Conservation (phyloP, 345 rosid genomes). For the Iberis pinnata region DNA sequence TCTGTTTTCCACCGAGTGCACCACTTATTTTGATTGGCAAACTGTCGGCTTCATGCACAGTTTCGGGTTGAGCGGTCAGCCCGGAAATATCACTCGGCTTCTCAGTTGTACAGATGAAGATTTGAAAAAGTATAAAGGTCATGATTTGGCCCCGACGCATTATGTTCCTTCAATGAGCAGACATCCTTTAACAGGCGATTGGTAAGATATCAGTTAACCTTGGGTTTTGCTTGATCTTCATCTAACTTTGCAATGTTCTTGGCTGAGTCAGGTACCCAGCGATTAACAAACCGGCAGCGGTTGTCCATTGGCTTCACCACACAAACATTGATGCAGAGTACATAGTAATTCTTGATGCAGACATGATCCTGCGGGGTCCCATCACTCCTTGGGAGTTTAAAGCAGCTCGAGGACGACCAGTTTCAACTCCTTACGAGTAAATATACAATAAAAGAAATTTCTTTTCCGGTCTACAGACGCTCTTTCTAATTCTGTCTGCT, state of each 20-base stretch:
- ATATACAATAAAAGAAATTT: conserved; percentile 16
- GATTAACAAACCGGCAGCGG: conserved; percentile 96
- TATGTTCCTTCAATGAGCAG: conserved; percentile 97
- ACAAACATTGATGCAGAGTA: conserved; percentile 77
- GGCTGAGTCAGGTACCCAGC: conserved; percentile 83
- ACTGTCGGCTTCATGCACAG: conserved; percentile 95
- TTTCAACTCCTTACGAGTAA: conserved; percentile 99
- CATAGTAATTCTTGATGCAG: conserved; percentile 94
- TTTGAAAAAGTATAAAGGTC: conserved; percentile 66
- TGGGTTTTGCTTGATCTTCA: neutral
- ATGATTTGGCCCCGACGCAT: conserved; percentile 91
- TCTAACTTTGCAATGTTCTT: conserved; percentile 19
- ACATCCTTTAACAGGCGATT: conserved; percentile 93
- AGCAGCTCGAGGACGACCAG: conserved; percentile 89
- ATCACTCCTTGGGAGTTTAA: conserved; percentile 96
- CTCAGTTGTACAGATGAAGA: conserved; percentile 95
- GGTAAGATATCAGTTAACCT: conserved; percentile 39
- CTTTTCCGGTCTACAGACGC: neutral
- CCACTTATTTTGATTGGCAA: conserved; percentile 94
- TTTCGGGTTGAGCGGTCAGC: conserved; percentile 83
- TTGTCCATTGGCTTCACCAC: conserved; percentile 98
- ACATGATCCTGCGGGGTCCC: conserved; percentile 94
- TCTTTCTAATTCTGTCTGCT: neutral
- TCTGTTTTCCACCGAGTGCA: conserved; percentile 89
- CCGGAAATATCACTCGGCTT: conserved; percentile 89